phyloP scores from a whole-genome alignment of 768 basidiomycete species.

The Podaxis carcinomalis region DNA sequence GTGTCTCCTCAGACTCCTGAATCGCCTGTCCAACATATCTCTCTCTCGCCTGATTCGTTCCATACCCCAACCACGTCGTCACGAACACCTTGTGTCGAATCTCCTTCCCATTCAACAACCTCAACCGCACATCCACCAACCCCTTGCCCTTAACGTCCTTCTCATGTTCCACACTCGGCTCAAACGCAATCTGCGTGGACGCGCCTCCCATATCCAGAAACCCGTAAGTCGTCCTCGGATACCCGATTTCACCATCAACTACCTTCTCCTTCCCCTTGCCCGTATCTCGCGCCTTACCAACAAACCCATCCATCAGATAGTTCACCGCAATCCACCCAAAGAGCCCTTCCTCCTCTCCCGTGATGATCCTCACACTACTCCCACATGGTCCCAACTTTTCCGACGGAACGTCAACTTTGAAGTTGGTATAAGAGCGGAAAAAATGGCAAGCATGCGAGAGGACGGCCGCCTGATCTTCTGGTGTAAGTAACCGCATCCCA shows the following conservation, averaged over 20 bases:
- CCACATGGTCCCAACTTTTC: slow-evolving; percentile 73
- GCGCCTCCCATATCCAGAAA: slow-evolving; percentile 99
- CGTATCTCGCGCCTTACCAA: slow-evolving; percentile 20
- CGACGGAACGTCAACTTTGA: slow-evolving; percentile 67
- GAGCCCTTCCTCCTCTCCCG: slow-evolving; percentile 96
- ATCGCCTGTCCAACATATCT: slow-evolving; percentile 78
- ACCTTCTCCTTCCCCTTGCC: slow-evolving; percentile 15
- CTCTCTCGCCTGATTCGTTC: slow-evolving; percentile 95
- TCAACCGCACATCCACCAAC: slow-evolving; percentile 76
- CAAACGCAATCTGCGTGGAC: slow-evolving; percentile 98
- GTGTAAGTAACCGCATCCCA: slow-evolving; percentile 87
- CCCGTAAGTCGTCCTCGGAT: slow-evolving; percentile 76
- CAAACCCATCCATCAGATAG: slow-evolving; percentile 97
- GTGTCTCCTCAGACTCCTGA: slow-evolving; percentile 45
- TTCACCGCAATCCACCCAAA: slow-evolving; percentile 99
- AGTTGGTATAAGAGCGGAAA: slow-evolving; percentile 70
- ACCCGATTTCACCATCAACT: slow-evolving; percentile 29
- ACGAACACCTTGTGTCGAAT: slow-evolving; percentile 93
- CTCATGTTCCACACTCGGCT: slow-evolving; percentile 64
- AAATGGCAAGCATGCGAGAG: slow-evolving; percentile 76
- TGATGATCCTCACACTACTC: slow-evolving; percentile 90
- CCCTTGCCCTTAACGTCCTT: slow-evolving; percentile 56
- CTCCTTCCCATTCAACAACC: slow-evolving; percentile 79
- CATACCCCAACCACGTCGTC: slow-evolving; percentile 98
- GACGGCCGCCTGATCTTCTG: slow-evolving; percentile 64